Conservation (phyloP, 306 rosid genomes). For the Trifolium pratense region DNA sequence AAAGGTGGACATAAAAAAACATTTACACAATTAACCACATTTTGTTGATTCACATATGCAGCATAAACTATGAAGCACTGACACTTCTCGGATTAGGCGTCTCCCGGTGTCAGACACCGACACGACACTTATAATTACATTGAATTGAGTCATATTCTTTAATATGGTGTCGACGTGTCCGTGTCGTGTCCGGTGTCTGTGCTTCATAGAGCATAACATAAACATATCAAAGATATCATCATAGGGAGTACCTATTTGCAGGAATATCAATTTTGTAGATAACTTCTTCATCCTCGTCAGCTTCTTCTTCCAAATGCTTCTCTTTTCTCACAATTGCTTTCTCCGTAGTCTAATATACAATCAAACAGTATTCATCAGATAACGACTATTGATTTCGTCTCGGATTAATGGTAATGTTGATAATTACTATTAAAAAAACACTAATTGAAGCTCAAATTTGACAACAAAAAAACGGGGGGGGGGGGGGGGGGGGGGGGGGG, state of each 20-base stretch:
- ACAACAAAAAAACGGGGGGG: not conserved
- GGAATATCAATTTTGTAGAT: constrained; percentile 79
- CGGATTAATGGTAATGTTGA: not conserved
- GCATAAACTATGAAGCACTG: too few relatives aligned
- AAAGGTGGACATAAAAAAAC: not conserved
- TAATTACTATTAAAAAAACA: not conserved
- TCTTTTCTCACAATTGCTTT: constrained; percentile 85
- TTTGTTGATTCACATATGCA: not conserved
- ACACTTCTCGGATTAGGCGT: too few relatives aligned
- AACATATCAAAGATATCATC: not conserved
- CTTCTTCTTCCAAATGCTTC: constrained; percentile 68
- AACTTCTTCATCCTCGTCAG: constrained; percentile 50
- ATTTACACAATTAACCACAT: constrained; percentile 3
- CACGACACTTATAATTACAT: too few relatives aligned
- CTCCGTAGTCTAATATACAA: constrained; percentile 73
- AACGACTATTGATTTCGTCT: too few relatives aligned
- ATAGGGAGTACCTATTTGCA: constrained; percentile 66
- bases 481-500: too few relatives aligned
- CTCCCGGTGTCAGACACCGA: too few relatives aligned
- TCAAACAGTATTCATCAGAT: constrained; percentile 19
- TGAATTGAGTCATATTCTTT: too few relatives aligned
- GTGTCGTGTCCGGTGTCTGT: too few relatives aligned
- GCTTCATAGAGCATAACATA: too few relatives aligned
- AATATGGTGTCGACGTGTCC: too few relatives aligned
- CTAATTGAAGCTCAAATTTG: not conserved